Evolutionary conservation across 306 rosid species (phyloP), one percentile per base, ranked within the genome.

Genomic region (Notholithocarpus densiflorus): DNA sequence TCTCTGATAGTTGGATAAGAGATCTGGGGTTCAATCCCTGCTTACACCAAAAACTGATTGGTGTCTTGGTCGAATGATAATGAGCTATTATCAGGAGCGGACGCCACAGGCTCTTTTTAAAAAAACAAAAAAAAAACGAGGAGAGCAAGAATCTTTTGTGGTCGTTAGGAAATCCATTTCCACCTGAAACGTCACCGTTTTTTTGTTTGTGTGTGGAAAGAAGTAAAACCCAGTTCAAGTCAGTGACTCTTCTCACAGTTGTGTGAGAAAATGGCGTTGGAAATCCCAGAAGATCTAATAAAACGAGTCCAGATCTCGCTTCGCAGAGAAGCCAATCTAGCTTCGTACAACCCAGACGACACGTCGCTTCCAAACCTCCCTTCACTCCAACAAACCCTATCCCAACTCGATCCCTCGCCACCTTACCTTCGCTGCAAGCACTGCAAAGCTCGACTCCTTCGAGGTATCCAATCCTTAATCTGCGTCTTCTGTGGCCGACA

Each of bases 401-500:
- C 93, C 0, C 72, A 83, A 71, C 87, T 96, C 68, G 94, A 96
- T 87, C 94, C 97, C 2, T 91, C 98, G 3, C 96, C 94, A 18
- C 89, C 91, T 6, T 77, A 89, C 75, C 96, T 91, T 45, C 90
- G 99, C 26, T 93, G 98, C 85, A 87, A 86, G 73, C 83, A 84
- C 65, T 96, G 99, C 86, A 82, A 86, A 18, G 99, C 91, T 5
- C 88, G 89, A 32, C 89, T 96, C 64, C 90, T 96, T 23, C 85
- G 94, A 2, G 99, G 89, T 45, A 14, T 87, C 5, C 83, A 87
- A 55, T 90, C 99, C 7, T 75, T 86, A 8, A 57, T 88, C 71
- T 96, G 97, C 77, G 86, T 87, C 31, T 91, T 96, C 79, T 96
- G 99, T 75, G 97, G 97, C 65, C 27, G 82, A 20, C 87, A 89